phyloP scores from a whole-genome alignment of 1,139 yeast species.

The Meyerozyma smithsonii region DNA sequence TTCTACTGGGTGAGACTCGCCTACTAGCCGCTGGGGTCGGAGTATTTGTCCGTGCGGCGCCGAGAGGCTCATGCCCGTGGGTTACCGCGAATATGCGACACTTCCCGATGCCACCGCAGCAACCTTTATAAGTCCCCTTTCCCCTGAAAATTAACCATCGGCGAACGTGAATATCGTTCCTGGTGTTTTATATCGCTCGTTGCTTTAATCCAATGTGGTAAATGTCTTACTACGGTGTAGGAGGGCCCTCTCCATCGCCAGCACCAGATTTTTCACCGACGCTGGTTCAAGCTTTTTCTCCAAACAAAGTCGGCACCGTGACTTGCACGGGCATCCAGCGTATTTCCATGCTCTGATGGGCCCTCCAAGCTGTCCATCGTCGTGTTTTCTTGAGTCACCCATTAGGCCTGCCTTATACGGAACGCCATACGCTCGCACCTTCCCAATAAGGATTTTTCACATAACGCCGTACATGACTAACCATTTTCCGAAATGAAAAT shows the following conservation, averaged over 20 bases:
- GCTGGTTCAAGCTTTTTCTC: no score
- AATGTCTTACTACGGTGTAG: no score
- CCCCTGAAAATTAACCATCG: no score
- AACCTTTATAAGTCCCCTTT: not conserved
- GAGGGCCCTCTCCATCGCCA: no score
- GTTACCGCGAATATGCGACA: constrained; percentile 2
- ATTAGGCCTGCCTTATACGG: not conserved
- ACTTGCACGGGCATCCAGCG: no score
- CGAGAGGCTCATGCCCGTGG: not conserved
- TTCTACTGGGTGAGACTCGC: constrained; percentile 1
- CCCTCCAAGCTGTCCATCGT: no score
- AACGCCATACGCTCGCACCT: constrained; percentile 2
- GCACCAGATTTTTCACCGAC: no score
- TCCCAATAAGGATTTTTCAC: constrained; percentile 1
- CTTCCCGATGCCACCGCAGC: not conserved
- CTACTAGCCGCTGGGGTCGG: not conserved
- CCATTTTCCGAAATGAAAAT: not conserved
- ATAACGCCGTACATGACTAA: constrained; percentile 2
- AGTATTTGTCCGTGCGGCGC: constrained; percentile 1
- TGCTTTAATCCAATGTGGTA: no score
- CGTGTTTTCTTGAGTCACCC: not conserved
- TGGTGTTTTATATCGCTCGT: no score
- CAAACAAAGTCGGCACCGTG: no score
- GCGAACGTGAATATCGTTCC: no score
- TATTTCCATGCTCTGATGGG: no score